Evolutionary conservation across 2,329 filamentous ascomycete species (phyloP).

Genomic region (Cladosporium oxysporum): DNA sequence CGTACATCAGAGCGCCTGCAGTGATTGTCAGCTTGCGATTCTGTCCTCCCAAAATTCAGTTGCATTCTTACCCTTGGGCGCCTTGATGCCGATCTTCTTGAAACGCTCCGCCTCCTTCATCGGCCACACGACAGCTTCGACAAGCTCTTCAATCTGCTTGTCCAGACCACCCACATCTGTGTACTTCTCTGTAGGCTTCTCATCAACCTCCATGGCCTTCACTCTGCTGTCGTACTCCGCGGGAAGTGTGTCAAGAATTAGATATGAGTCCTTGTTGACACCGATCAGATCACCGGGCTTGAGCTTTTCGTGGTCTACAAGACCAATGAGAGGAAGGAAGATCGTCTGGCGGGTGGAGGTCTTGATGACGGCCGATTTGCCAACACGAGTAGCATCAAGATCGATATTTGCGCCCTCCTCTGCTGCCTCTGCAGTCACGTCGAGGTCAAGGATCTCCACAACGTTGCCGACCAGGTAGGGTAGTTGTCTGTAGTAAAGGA

Average conservation of each 20-base stretch:
- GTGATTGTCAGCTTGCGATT: conserved; percentile 19
- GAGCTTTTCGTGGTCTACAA: conserved; percentile 91
- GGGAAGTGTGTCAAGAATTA: conserved; percentile 92
- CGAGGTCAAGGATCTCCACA: conserved; percentile 93
- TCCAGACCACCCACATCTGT: conserved; percentile 95
- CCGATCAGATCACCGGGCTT: conserved; percentile 96
- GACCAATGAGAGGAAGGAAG: conserved; percentile 93
- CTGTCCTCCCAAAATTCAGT: not conserved
- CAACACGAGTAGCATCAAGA: conserved; percentile 90
- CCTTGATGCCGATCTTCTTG: conserved; percentile 99
- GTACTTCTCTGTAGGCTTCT: conserved; percentile 99
- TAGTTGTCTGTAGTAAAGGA: conserved; percentile 60
- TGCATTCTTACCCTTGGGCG: conserved; percentile 76
- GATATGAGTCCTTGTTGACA: conserved; percentile 98
- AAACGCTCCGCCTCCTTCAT: conserved; percentile 99
- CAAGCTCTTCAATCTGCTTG: conserved; percentile 98
- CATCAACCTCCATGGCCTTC: conserved; percentile 99
- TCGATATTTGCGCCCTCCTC: conserved; percentile 99
- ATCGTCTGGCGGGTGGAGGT: conserved; percentile 98
- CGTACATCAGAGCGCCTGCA: conserved; percentile 94
- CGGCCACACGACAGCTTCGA: conserved; percentile 98
- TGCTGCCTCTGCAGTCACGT: conserved; percentile 91
- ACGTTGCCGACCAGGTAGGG: conserved; percentile 98
- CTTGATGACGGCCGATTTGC: conserved; percentile 99
- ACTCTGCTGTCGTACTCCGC: conserved; percentile 98